These are phyloP conservation scores for Cylindrodendrum hubeiense DNA, from an alignment of 2,329 filamentous ascomycete species.

Conservation along the genomic window DNA sequence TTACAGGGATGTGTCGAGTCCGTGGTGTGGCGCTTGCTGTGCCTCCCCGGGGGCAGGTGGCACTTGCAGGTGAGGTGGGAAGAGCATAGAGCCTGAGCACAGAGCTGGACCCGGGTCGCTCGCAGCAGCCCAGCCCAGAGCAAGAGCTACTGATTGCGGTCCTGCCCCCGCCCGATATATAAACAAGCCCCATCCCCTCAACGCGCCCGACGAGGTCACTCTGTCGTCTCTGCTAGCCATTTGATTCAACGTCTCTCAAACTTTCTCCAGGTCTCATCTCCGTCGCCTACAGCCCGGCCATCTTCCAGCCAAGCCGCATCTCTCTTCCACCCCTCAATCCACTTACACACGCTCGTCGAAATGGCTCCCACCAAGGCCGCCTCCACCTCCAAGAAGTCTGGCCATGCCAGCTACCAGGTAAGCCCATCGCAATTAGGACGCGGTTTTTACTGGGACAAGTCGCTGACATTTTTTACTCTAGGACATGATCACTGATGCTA, in stretches of 20 bases:
- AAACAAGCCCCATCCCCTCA: constrained; percentile 67
- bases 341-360: constrained; percentile 48
- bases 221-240: constrained; percentile 50
- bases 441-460: constrained; percentile 5
- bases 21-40: constrained; percentile 43
- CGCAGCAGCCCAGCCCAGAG: constrained; percentile 20
- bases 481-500: constrained; percentile 75
- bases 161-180: constrained; percentile 70
- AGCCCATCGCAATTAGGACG: constrained; percentile 43
- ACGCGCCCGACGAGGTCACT: constrained; percentile 63
- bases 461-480: constrained; percentile 44
- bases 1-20: constrained; percentile 31
- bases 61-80: constrained; percentile 40
- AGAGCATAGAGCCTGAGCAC: constrained; percentile 31
- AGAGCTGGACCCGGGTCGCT: constrained; percentile 22
- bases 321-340: constrained; percentile 34
- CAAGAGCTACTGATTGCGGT: constrained; percentile 66
- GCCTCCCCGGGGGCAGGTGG: constrained; percentile 42
- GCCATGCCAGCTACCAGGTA: constrained; percentile 72
- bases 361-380: constrained; percentile 68
- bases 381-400: constrained; percentile 61
- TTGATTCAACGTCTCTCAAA: constrained; percentile 41
- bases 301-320: constrained; percentile 29
- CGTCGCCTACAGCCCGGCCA: constrained; percentile 43
- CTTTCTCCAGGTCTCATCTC: constrained; percentile 32